A percentile compares a stretch with the other conserved stretches of the same genome.
Evolutionary conservation across 1,139 yeast genomes (phyloP).

Genomic region (Yamadazyma taylorii): DNA sequence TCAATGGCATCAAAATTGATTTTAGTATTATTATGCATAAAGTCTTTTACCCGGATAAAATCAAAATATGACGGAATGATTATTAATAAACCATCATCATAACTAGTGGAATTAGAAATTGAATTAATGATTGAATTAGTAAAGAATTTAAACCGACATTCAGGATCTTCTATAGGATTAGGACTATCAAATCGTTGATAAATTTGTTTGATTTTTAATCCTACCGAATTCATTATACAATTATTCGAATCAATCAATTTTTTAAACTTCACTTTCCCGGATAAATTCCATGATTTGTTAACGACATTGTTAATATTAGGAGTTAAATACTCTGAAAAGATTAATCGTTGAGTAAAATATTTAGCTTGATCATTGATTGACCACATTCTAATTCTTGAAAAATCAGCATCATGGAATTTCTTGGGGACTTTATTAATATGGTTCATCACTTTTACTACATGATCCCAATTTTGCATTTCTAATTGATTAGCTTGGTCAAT

Average conservation of each 20-base stretch:
- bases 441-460: constrained; percentile 68
- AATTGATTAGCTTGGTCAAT: constrained; percentile 85
- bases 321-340: constrained; percentile 71
- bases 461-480: constrained; percentile 94
- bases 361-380: constrained; percentile 81
- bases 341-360: constrained; percentile 72
- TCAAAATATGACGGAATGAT: constrained; percentile 88
- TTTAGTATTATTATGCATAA: constrained; percentile 64
- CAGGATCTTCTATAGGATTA: constrained; percentile 68
- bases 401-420: constrained; percentile 81
- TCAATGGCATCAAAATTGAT: constrained; percentile 66
- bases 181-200: constrained; percentile 67
- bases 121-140: constrained; percentile 73
- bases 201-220: constrained; percentile 65
- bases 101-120: constrained; percentile 53
- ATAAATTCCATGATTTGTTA: constrained; percentile 58
- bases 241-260: constrained; percentile 33
- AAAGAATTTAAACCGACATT: constrained; percentile 77
- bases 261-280: constrained; percentile 64
- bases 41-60: constrained; percentile 73
- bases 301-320: constrained; percentile 77
- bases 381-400: constrained; percentile 91
- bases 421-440: constrained; percentile 76
- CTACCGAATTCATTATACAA: constrained; percentile 52
- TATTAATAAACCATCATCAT: constrained; percentile 73